Evolutionary conservation across 257 asterid species (phyloP).

Genomic region (Solanum bulbocastanum): DNA sequence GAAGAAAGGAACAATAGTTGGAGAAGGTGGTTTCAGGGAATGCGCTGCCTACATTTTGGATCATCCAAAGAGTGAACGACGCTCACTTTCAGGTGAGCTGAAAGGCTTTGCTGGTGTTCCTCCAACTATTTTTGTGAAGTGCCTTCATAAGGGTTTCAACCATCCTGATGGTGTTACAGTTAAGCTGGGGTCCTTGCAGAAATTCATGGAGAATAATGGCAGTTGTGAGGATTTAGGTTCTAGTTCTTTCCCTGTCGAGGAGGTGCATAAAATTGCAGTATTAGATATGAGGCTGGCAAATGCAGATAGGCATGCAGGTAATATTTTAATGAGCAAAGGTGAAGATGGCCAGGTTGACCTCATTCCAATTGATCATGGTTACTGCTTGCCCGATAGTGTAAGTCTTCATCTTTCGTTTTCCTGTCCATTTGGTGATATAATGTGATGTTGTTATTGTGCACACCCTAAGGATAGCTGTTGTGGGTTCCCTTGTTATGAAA

Average conservation of each 20-base stretch:
- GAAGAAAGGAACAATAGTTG: slow-evolving; percentile 14
- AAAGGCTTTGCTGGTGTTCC: slow-evolving; percentile 17
- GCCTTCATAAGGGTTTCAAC: slow-evolving; percentile 12
- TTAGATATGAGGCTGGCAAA: slow-evolving; percentile 37
- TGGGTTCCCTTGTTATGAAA: background rate
- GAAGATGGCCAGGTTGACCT: slow-evolving; percentile 20
- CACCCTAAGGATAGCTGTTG: background rate
- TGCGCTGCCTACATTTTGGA: slow-evolving; percentile 16
- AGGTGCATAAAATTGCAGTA: slow-evolving; percentile 24
- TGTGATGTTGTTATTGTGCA: background rate
- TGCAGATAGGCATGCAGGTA: slow-evolving; percentile 43
- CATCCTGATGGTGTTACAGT: slow-evolving; percentile 1
- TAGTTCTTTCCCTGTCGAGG: slow-evolving; percentile 10
- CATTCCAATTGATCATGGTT: slow-evolving; percentile 28
- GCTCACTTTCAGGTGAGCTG: slow-evolving; percentile 3
- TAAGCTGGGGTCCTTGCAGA: slow-evolving; percentile 19
- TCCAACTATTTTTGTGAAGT: slow-evolving; percentile 8
- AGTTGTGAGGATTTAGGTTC: slow-evolving; percentile 23
- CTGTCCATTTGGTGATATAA: background rate
- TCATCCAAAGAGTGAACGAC: slow-evolving; percentile 9
- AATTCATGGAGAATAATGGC: slow-evolving; percentile 12
- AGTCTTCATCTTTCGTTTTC: background rate
- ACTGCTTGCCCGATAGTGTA: slow-evolving; percentile 24
- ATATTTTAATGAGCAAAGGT: slow-evolving; percentile 22
- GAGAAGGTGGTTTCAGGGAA: slow-evolving; percentile 16